phyloP scores from a whole-genome alignment of 805 yeast genomes.

The Brettanomyces sp. region DNA sequence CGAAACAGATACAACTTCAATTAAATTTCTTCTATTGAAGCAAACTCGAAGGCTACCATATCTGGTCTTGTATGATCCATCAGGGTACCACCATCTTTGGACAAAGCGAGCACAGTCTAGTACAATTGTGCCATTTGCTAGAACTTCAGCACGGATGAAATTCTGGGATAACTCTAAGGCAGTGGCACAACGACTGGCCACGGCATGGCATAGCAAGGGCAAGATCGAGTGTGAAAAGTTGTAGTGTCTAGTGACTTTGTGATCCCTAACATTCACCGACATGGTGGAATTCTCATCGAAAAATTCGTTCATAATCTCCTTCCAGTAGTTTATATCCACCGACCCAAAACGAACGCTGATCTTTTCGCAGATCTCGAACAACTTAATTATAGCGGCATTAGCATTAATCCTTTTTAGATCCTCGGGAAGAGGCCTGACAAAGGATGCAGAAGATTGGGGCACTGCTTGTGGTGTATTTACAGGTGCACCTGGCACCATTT shows the following conservation, averaged over 20 bases:
- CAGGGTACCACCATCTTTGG: constrained; percentile 45
- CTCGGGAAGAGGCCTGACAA: neutral
- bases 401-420: constrained; percentile 25
- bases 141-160: constrained; percentile 39
- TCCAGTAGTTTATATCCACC: constrained; percentile 41
- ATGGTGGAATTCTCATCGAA: constrained; percentile 44
- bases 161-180: constrained; percentile 43
- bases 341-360: constrained; percentile 31
- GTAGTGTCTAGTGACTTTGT: constrained; percentile 43
- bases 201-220: constrained; percentile 51
- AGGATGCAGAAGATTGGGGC: neutral
- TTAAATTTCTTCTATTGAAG: constrained; percentile 50
- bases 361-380: constrained; percentile 40
- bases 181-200: constrained; percentile 41
- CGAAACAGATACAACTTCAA: constrained; percentile 66
- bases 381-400: constrained; percentile 40
- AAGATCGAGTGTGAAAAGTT: constrained; percentile 57
- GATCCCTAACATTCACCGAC: constrained; percentile 36
- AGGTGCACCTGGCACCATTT: constrained; percentile 3
- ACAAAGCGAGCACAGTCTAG: constrained; percentile 44
- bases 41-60: constrained; percentile 53
- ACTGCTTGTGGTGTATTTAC: neutral
- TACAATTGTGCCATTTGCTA: constrained; percentile 44
- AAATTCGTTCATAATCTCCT: constrained; percentile 36
- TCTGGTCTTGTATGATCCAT: constrained; percentile 61